Evolutionary conservation across 192 early-diverging fungal species (phyloP), one percentile per base, ranked within the genome.

Genomic region (Phlyctochytrium bullatum): DNA sequence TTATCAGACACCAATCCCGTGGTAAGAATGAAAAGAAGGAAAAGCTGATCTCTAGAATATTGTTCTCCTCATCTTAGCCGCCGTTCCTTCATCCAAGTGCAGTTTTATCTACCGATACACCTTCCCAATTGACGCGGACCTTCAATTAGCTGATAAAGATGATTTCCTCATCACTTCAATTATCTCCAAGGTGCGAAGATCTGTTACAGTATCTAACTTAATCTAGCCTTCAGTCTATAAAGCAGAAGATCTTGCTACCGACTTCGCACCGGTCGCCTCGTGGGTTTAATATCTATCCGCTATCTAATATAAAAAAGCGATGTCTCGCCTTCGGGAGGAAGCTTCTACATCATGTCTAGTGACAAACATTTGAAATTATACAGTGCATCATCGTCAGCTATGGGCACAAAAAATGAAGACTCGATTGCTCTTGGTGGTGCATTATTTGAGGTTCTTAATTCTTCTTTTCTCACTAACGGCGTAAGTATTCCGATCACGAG

Each of bases 401-500:
- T 25, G 17, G 29, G 23, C 32, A 60, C 3, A 52, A 59, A 16
- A 3, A 2, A 25, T 24, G 20, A 66, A 14, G 72, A 75, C 0
- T 52, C 51, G 25, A 68, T 76, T 1, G 3, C 47, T 27, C n/a
- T 80, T 20, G 72, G 78, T 14, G 63, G 36, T 1, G 65, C 74
- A 27, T 47, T 62, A 16, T 65, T 70, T 54, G 71, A 76, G 67
- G 73, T 75, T 61, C 32, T 17, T 27, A 68, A 33, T 6, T n/a
- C 20, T 40, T n/a, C 20, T 50, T n/a, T 25, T 23, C 36, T 16
- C 34, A 64, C 14, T 31, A 17, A 6, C 17, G 17, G 14, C 17
- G 31, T 4, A 34, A 83, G 79, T 73, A 63, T 57, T 52, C 58
- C 29, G 82, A 84, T 28, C 77, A 82, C 54, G 66, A 80, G 34